Base-by-base conservation (phyloP, 352 stramenopile genomes). In the Globisporangium emineosum region DNA sequence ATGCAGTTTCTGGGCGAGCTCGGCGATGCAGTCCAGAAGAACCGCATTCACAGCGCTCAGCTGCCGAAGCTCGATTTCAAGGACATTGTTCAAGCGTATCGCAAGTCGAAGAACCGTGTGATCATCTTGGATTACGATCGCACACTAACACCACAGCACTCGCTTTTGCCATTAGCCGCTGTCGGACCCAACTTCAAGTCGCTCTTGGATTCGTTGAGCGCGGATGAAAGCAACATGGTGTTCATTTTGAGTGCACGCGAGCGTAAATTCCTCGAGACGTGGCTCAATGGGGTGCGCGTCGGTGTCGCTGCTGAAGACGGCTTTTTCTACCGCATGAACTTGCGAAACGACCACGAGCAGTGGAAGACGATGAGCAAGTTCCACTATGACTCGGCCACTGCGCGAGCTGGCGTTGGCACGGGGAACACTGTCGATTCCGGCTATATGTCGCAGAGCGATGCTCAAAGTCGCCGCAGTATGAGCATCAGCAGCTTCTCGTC, bases 61-160 rank as follows among this genome's bases (percentile, higher is more conserved):
- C 49, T 91, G 6, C 83, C 83, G 7, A 89, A 89, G 53, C 72
- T 91, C 12, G 79, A 90, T 50, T 66, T 70, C 27, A 76, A 79
- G 23, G 57, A 69, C 12, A 83, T 96, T 29, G 81, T 88, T 13
- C 56, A 76, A 23, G 76, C 83, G 8, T 96, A 96, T 71, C 70
- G 75, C 19, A 77, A 68, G 23, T 67, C 88, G 13, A 71, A 84
- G 55, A 96, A 94, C 60, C 83, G 89, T 2, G 76, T 96, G 27
- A 94, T 97, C 57, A 91, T 97, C 62, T 62, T 93, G 61, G 89
- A 97, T 61, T 97, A 97, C 66, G 89, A 97, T 63, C 83, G 88
- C 9, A 94, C 89, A 40, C 79, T 97, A 37, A 89, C 73, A 15
- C 79, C 81, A 8, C 83, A 94, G 64, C 80, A 90, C 49, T 89